Evolutionary conservation across 2,329 filamentous ascomycete species (phyloP).

Genomic region (Pseudogymnoascus sp.): DNA sequence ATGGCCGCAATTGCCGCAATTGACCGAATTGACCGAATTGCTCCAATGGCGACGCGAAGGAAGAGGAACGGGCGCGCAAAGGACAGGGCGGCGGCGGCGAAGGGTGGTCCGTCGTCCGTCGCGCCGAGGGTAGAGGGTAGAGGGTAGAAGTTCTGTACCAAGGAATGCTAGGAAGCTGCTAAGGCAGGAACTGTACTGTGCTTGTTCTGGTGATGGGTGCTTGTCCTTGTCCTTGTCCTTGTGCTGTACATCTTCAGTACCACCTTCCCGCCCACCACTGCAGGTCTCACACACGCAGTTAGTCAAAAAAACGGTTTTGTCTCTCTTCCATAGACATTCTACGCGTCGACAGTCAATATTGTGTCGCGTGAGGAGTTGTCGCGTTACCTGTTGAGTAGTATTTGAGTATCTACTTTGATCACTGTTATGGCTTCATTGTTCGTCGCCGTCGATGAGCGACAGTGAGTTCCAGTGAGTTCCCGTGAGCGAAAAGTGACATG

Average conservation of each 20-base stretch:
- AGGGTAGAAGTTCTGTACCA: too few relatives aligned
- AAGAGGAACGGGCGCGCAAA: not conserved
- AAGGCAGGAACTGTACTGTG: not conserved
- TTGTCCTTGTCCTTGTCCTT: too few relatives aligned
- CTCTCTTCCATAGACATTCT: not conserved
- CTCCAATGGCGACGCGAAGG: not conserved
- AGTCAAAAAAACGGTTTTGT: not conserved
- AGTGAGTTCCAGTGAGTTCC: not conserved
- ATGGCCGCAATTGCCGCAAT: not conserved
- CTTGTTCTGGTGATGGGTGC: too few relatives aligned
- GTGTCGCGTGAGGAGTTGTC: not conserved
- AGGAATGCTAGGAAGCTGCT: too few relatives aligned
- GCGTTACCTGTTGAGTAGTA: not conserved
- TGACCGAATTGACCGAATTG: not conserved
- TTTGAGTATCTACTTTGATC: not conserved
- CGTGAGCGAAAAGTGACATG: not conserved
- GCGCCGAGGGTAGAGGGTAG: not conserved
- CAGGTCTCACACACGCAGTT: not conserved
- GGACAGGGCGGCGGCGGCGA: not conserved
- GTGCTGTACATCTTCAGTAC: not conserved
- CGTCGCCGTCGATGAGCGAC: not conserved
- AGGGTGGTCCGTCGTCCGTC: not conserved
- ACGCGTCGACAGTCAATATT: not conserved
- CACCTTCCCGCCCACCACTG: not conserved
- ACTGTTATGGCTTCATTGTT: not conserved